phyloP scores from a whole-genome alignment of 805 yeast species.

The Brettanomyces custersianus region DNA sequence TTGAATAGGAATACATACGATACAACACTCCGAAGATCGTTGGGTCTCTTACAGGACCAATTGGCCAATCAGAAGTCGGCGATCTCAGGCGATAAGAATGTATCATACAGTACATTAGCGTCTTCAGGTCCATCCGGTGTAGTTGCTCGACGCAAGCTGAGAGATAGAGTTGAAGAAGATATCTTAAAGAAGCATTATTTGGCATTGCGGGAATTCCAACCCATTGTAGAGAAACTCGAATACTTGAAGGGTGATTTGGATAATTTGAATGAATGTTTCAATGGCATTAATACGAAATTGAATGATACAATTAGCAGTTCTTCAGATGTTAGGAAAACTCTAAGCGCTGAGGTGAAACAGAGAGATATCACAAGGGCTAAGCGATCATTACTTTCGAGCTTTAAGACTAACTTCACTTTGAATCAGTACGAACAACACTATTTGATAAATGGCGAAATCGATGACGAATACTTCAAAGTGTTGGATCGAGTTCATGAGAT shows the following conservation, averaged over 20 bases:
- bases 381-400: conserved; percentile 40
- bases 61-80: conserved; percentile 4
- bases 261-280: conserved; percentile 17
- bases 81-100: not conserved
- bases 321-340: conserved; percentile 10
- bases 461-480: conserved; percentile 44
- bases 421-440: conserved; percentile 63
- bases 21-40: conserved; percentile 24
- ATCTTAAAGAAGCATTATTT: conserved; percentile 47
- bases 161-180: conserved; percentile 54
- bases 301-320: conserved; percentile 18
- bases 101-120: conserved; percentile 23
- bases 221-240: conserved; percentile 32
- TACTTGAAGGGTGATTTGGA: conserved; percentile 22
- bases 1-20: conserved; percentile 36
- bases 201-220: conserved; percentile 35
- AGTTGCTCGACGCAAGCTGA: conserved; percentile 48
- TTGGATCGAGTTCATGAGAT: conserved; percentile 56
- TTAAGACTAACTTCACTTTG: conserved; percentile 57
- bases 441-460: conserved; percentile 37
- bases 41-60: conserved; percentile 16
- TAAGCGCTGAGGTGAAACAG: conserved; percentile 21
- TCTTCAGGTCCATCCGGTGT: conserved; percentile 32
- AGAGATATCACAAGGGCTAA: conserved; percentile 34
- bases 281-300: conserved; percentile 18